Percentiles rank a stretch among this genome's conserved stretches.
These are phyloP conservation scores for Trichopus zeylanicus DNA, from an alignment of 116 monocot species.

Conservation along the genomic window DNA sequence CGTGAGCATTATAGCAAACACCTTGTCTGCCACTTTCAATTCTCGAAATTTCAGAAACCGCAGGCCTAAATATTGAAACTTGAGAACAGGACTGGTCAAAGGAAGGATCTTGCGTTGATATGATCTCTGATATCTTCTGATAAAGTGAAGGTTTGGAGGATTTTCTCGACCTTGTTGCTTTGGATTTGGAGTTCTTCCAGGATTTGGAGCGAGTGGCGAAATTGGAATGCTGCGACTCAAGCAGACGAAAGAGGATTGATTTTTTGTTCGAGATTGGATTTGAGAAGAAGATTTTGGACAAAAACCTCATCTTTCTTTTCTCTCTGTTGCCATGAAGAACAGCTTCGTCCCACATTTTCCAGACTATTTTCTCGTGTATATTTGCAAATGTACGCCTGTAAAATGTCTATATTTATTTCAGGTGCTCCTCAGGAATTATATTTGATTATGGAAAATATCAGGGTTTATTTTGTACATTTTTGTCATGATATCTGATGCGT, in stretches of 20 bases:
- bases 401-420: too few relatives aligned
- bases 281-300: not conserved
- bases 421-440: too few relatives aligned
- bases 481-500: too few relatives aligned
- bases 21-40: not conserved
- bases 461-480: too few relatives aligned
- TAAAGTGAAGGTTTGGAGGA: constrained; percentile 14
- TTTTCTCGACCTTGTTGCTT: not conserved
- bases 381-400: too few relatives aligned
- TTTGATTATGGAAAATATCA: too few relatives aligned
- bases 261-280: not conserved
- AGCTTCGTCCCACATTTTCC: not conserved
- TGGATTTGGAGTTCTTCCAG: not conserved
- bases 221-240: not conserved
- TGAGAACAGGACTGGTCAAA: not conserved
- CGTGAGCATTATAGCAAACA: not conserved
- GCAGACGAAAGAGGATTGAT: not conserved
- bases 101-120: constrained; percentile 2
- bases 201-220: not conserved
- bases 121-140: constrained; percentile 24
- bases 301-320: constrained; percentile 3
- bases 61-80: not conserved
- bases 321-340: too few relatives aligned
- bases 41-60: not conserved
- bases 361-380: too few relatives aligned